phyloP scores from a whole-genome alignment of 2,329 filamentous ascomycete genomes.

The Fusarium sulawesiense region DNA sequence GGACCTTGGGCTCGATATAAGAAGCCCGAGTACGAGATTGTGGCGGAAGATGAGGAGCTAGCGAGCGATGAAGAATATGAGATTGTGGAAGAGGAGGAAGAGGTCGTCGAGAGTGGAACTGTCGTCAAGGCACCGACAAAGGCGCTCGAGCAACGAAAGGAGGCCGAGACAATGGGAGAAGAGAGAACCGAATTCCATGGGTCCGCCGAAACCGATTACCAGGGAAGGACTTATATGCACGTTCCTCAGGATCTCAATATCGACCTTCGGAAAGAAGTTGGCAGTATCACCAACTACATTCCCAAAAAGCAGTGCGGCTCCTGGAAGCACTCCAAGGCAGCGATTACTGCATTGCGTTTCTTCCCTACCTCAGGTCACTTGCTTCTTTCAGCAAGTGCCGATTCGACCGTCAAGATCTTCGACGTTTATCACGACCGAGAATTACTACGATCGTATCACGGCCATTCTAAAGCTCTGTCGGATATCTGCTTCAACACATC shows the following conservation, averaged over 20 bases:
- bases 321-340: constrained; percentile 87
- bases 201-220: constrained; percentile 86
- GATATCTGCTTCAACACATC: constrained; percentile 87
- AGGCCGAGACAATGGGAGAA: constrained; percentile 69
- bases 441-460: constrained; percentile 88
- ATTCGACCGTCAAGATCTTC: constrained; percentile 92
- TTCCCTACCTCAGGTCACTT: constrained; percentile 90
- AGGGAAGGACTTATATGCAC: constrained; percentile 97
- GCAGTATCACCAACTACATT: constrained; percentile 87
- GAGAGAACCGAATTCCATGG: constrained; percentile 93
- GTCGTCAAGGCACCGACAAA: constrained; percentile 67
- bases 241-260: constrained; percentile 90
- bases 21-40: constrained; percentile 77
- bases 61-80: constrained; percentile 84
- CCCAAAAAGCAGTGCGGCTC: constrained; percentile 94
- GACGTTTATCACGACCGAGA: constrained; percentile 92
- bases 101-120: constrained; percentile 72
- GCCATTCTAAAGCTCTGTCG: constrained; percentile 89
- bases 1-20: constrained; percentile 94
- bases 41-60: constrained; percentile 79
- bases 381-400: constrained; percentile 88
- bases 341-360: constrained; percentile 89
- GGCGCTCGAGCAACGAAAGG: constrained; percentile 66
- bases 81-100: constrained; percentile 77
- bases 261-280: constrained; percentile 83